These are phyloP conservation scores for Apiospora sp. DNA, from an alignment of 2,329 filamentous ascomycete species.

Conservation along the genomic window DNA sequence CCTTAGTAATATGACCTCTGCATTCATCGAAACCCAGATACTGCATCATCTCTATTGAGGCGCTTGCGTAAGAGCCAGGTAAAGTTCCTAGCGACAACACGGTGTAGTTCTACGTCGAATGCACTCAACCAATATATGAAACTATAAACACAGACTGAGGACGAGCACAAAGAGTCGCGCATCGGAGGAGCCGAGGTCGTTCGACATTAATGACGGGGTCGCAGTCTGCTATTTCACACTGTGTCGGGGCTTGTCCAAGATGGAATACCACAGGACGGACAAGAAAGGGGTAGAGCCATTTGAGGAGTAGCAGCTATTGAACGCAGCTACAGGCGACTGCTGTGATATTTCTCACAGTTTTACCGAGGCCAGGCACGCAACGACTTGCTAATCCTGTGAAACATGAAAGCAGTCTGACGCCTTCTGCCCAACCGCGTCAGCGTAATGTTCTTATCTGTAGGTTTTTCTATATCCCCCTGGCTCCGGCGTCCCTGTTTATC, in stretches of 20 bases:
- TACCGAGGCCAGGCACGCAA: background rate
- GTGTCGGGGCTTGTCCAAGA: no score
- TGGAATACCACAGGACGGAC: background rate
- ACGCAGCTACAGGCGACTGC: background rate
- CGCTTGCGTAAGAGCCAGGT: background rate
- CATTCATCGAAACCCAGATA: background rate
- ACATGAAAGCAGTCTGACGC: background rate
- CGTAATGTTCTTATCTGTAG: background rate
- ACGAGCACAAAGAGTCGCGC: no score
- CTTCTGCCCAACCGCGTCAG: background rate
- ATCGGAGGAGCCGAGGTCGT: no score
- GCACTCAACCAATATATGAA: background rate
- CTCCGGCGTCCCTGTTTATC: background rate
- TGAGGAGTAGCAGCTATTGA: background rate
- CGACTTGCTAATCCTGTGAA: background rate
- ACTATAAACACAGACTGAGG: no score
- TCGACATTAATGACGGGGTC: no score
- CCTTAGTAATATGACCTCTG: no score
- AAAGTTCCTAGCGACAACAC: background rate
- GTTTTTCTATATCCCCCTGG: background rate
- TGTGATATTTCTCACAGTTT: no score
- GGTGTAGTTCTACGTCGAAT: background rate
- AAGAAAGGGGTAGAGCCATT: background rate
- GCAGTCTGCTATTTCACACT: no score
- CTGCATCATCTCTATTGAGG: background rate